A percentile compares a stretch with the other conserved stretches of the same genome.
phyloP scores from a whole-genome alignment of 1,139 yeast genomes.

The Hansenula sp. region DNA sequence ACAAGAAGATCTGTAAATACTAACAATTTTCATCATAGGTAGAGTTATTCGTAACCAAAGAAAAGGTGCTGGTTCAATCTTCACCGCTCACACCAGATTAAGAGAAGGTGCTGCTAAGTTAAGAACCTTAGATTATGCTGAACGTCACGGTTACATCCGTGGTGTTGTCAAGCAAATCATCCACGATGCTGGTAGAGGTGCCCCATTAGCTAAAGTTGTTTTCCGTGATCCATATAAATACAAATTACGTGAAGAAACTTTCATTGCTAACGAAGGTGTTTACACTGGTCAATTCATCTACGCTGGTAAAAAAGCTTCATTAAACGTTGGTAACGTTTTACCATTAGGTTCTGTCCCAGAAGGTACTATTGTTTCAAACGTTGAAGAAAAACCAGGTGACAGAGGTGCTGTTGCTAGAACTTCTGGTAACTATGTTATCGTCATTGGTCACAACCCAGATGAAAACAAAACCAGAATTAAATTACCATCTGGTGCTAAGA shows the following conservation, averaged over 20 bases:
- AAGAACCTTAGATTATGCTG: slow-evolving; percentile 98
- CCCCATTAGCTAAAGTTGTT: slow-evolving; percentile 98
- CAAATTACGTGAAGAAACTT: slow-evolving; percentile 97
- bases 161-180: slow-evolving; percentile 98
- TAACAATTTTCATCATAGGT: slow-evolving; percentile 51
- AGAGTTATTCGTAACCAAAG: slow-evolving; percentile 99
- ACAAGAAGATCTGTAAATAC: slow-evolving; percentile 10
- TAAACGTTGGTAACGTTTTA: slow-evolving; percentile 95
- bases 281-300: slow-evolving; percentile 99
- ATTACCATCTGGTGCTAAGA: slow-evolving; percentile 99
- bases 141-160: slow-evolving; percentile 99
- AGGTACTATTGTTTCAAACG: slow-evolving; percentile 98
- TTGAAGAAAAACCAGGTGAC: slow-evolving; percentile 99
- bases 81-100: slow-evolving; percentile 99
- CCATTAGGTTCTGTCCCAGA: slow-evolving; percentile 98
- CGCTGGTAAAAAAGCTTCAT: slow-evolving; percentile 98
- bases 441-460: slow-evolving; percentile 98
- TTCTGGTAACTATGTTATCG: slow-evolving; percentile 98
- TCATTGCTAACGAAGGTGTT: slow-evolving; percentile 99
- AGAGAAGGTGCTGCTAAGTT: slow-evolving; percentile 99
- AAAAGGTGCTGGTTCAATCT: slow-evolving; percentile 99
- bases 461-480: slow-evolving; percentile 99
- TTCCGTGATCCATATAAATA: slow-evolving; percentile 99
- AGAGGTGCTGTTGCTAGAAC: slow-evolving; percentile 99
- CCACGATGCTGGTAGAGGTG: slow-evolving; percentile 99